Evolutionary conservation across 768 basidiomycete species (phyloP).

Genomic region (Podaxis sp.): DNA sequence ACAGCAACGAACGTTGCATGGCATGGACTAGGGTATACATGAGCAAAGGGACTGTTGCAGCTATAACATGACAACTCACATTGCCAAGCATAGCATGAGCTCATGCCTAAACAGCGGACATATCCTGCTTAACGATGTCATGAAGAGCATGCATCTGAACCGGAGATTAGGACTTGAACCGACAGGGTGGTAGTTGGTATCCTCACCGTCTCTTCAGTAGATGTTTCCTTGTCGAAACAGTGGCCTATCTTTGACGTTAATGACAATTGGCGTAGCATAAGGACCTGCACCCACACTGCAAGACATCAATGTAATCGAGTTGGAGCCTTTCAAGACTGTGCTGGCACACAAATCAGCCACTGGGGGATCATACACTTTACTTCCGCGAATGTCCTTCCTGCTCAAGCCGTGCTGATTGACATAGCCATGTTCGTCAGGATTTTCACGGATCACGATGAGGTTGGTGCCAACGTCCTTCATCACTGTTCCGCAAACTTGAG

Average conservation of each 20-base stretch:
- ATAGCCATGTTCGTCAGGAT: slow-evolving; percentile 40
- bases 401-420: slow-evolving; percentile 48
- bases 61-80: slow-evolving; percentile 28
- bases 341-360: slow-evolving; percentile 29
- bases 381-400: slow-evolving; percentile 30
- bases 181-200: not conserved
- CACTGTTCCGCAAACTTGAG: slow-evolving; percentile 36
- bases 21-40: slow-evolving; percentile 34
- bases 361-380: not conserved
- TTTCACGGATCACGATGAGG: slow-evolving; percentile 9
- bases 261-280: slow-evolving; percentile 10
- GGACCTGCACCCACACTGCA: slow-evolving; percentile 48
- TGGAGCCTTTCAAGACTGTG: slow-evolving; percentile 63
- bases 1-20: slow-evolving; percentile 45
- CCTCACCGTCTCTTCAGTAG: slow-evolving; percentile 50
- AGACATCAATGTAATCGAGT: slow-evolving; percentile 70
- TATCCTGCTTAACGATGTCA: slow-evolving; percentile 65
- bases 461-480: slow-evolving; percentile 17
- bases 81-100: slow-evolving; percentile 51
- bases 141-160: slow-evolving; percentile 62
- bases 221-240: slow-evolving; percentile 53
- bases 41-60: not conserved
- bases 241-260: slow-evolving; percentile 31
- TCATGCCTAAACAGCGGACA: slow-evolving; percentile 58
- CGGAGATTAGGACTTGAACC: not conserved